Evolutionary conservation across 257 asterid genomes (phyloP).

Genomic region (Solanum okadae): DNA sequence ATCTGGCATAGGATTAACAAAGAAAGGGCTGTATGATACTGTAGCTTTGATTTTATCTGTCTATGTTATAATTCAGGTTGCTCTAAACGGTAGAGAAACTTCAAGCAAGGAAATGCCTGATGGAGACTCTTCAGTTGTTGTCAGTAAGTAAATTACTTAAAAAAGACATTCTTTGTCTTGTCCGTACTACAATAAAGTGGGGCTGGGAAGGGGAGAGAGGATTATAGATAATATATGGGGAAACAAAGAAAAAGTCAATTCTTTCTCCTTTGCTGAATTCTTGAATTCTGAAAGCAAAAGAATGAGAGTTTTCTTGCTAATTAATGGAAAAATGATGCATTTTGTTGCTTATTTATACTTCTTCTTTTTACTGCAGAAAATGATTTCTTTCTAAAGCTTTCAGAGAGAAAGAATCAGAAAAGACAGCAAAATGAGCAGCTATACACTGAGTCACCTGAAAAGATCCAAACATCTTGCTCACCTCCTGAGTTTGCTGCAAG

Average conservation of each 20-base stretch:
- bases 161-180: not conserved
- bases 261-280: not conserved
- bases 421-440: conserved; percentile 33
- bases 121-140: conserved; percentile 23
- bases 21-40: not conserved
- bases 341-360: not conserved
- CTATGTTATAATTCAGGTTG: conserved; percentile 30
- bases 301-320: not conserved
- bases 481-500: conserved; percentile 44
- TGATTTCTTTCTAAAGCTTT: conserved; percentile 41
- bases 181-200: not conserved
- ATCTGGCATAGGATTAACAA: not conserved
- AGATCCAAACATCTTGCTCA: conserved; percentile 22
- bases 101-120: conserved; percentile 32
- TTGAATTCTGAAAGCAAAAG: not conserved
- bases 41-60: not conserved
- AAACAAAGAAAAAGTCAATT: not conserved
- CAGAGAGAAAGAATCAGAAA: conserved; percentile 41
- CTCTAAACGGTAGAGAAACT: conserved; percentile 24
- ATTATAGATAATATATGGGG: not conserved
- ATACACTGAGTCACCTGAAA: conserved; percentile 24
- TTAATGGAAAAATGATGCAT: not conserved
- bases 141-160: conserved; percentile 42
- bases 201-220: conserved; percentile 1
- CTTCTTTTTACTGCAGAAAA: conserved; percentile 39